A percentile compares a stretch with the other conserved stretches of the same genome.
These are phyloP conservation scores for Solanum tacnaense DNA, from an alignment of 257 asterid genomes.

Conservation along the genomic window DNA sequence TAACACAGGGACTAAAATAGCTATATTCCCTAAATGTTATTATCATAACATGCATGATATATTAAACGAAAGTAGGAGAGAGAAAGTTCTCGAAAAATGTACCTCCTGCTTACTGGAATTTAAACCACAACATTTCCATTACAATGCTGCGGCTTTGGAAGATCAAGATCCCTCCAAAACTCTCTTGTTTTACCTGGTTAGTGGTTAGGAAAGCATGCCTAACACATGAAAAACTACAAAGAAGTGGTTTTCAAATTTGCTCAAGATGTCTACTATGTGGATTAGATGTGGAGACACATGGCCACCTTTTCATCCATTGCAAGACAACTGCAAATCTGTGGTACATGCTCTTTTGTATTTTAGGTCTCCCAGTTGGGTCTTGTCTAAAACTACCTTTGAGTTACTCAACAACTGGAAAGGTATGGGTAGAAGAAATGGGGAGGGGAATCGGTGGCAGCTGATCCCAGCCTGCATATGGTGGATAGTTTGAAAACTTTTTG, in stretches of 20 bases:
- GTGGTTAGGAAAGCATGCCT: background rate
- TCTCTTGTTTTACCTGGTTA: background rate
- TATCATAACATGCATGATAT: background rate
- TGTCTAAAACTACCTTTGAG: background rate
- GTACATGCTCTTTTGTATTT: background rate
- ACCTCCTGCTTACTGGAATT: background rate
- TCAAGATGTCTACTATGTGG: background rate
- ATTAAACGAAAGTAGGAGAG: background rate
- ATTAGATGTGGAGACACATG: background rate
- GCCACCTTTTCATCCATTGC: background rate
- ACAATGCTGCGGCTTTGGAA: background rate
- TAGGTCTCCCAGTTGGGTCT: background rate
- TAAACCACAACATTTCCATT: background rate
- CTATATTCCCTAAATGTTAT: background rate
- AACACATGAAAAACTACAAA: background rate
- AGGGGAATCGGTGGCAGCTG: background rate
- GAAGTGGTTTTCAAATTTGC: background rate
- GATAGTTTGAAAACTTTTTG: background rate
- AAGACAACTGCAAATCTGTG: background rate
- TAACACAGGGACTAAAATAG: background rate
- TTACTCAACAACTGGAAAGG: background rate
- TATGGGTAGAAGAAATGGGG: background rate
- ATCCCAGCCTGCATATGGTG: background rate
- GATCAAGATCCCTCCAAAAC: background rate
- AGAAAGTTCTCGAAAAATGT: background rate